Conservation (phyloP, 257 asterid species). For the Rubia yunnanensis region DNA sequence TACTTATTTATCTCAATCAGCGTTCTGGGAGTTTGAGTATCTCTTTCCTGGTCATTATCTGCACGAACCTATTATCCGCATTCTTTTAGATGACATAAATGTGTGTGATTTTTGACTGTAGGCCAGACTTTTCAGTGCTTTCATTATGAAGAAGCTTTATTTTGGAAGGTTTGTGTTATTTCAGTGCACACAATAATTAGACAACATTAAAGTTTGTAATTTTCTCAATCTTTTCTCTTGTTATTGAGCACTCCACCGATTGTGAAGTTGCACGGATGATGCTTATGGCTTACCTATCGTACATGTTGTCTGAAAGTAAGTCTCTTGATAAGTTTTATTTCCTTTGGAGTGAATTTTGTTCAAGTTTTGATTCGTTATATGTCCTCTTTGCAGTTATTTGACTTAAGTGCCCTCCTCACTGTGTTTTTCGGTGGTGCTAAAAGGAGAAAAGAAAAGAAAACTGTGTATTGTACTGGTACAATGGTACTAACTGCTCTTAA, state of each 20-base stretch:
- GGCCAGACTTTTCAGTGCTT: slow-evolving; percentile 91
- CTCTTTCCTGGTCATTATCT: too few species aligned
- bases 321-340: slow-evolving; percentile 9
- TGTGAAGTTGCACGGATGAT: slow-evolving; percentile 99
- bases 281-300: slow-evolving; percentile 94
- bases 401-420: too few species aligned
- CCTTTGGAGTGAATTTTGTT: neutral
- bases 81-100: slow-evolving; percentile 11
- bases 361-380: slow-evolving; percentile 4
- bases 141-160: slow-evolving; percentile 72
- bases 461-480: too few species aligned
- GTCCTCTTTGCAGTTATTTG: too few species aligned
- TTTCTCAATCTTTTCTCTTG: slow-evolving; percentile 10
- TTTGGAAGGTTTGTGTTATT: slow-evolving; percentile 72
- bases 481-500: too few species aligned
- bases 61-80: too few species aligned
- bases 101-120: slow-evolving; percentile 25
- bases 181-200: neutral
- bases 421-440: too few species aligned
- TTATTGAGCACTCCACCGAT: slow-evolving; percentile 87
- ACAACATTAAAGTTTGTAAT: neutral
- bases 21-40: too few species aligned
- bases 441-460: too few species aligned
- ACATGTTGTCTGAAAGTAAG: slow-evolving; percentile 95
- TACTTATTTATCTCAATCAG: too few species aligned